Base-by-base conservation (phyloP, 2,329 filamentous ascomycete species). In the Fusarium liriodendri region DNA sequence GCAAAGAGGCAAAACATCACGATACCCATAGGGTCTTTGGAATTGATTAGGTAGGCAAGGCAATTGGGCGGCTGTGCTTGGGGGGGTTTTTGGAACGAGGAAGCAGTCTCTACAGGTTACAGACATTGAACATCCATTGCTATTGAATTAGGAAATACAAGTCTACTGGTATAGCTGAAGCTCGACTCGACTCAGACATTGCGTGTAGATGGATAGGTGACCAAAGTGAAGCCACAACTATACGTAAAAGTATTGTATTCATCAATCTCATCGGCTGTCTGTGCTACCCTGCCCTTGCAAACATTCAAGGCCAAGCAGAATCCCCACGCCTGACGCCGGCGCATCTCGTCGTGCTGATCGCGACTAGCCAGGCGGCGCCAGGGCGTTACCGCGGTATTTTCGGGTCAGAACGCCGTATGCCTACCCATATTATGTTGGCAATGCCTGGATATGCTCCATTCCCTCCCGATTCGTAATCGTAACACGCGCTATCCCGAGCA, bases 21-120 rank as follows among this genome's bases (percentile, higher is more conserved):
- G 76, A 79, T 79, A 79, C 70, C 77, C 73, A 72, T 62, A 70
- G 76, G 77, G 75, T 74, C 71, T 76, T 76, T 74, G 63, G 63
- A 61, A 70, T 75, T 70, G 68, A 64, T 69, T 61, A 66, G 40
- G 50, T 52, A 64, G 60, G 62, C 40, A 45, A 45, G 40, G 40
- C 40, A 33, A 55, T 59, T 61, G 62, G 54, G 59, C 64, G 65
- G 35, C 47, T 54, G 52, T 63, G 57, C 60, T 60, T 13, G 69
- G 68, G 74, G 71, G 68, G 71, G 58, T 29, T 29, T 72, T 72
- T 74, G 65, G 61, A 69, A 65, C 22, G 50, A 37, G 27, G 27
- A 14, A 20, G 33, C 61, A 42, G 33, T 54, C 37, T 52, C 42
- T 40, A 66, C 35, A 52, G 38, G 52, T 54, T 50, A 54, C 27